These are phyloP conservation scores for Pulveroboletus sp. DNA, from an alignment of 1,284 basidiomycete species.

Conservation along the genomic window DNA sequence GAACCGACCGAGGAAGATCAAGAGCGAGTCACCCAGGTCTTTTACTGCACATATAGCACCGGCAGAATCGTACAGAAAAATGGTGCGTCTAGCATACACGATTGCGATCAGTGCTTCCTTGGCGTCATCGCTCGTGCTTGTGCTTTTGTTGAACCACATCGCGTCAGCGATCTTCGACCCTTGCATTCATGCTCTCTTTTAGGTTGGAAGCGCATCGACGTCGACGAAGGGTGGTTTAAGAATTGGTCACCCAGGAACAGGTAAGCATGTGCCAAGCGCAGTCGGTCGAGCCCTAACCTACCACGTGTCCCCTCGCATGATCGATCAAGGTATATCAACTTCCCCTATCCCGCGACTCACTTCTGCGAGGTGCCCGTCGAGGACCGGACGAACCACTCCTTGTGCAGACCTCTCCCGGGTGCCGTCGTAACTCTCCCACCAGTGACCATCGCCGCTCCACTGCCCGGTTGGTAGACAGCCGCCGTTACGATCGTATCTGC, in stretches of 20 bases:
- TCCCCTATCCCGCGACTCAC: constrained; percentile 52
- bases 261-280: constrained; percentile 24
- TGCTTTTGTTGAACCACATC: background rate
- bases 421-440: constrained; percentile 32
- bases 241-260: constrained; percentile 41
- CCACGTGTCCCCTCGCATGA: constrained; percentile 1
- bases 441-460: constrained; percentile 17
- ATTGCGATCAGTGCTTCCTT: background rate
- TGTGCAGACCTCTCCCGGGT: constrained; percentile 58
- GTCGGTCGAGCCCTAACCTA: constrained; percentile 9
- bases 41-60: constrained; percentile 46
- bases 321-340: constrained; percentile 36
- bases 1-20: constrained; percentile 42
- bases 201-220: constrained; percentile 64
- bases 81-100: constrained; percentile 28
- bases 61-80: constrained; percentile 43
- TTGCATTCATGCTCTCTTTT: background rate
- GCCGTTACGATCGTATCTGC: background rate
- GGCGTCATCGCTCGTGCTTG: background rate
- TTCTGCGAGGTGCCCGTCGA: constrained; percentile 53
- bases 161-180: background rate
- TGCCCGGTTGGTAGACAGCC: constrained; percentile 29
- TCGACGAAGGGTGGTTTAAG: constrained; percentile 53
- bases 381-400: constrained; percentile 47
- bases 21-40: constrained; percentile 45